Evolutionary conservation across 73 alveolate species (phyloP), one percentile per base, ranked within the genome.

Genomic region (Paramecium sonneborni): DNA sequence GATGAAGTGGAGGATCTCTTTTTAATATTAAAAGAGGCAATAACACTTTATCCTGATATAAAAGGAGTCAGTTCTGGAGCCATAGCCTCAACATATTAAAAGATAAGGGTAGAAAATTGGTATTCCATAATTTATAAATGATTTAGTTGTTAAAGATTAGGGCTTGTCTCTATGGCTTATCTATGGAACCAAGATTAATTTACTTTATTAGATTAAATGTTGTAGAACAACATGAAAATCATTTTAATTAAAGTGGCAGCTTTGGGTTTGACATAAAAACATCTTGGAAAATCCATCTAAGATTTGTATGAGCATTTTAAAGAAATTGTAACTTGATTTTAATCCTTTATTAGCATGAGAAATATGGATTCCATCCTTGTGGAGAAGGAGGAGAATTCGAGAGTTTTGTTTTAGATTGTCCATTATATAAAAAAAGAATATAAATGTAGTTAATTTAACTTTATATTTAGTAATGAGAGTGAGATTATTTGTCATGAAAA

Each of bases 381-480:
- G 99, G 99, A 28, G 99, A 98, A 95, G 99, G 99, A 14, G 99
- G 99, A n/a, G 99, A 98, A 88, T 98, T 95, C 92, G 99, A 98
- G 93, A 93, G 98, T 12, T 93, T 97, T 0, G 98, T 97, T 55
- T 88, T 97, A 85, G 99, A 98, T 94, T 95, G 99, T 85, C 99
- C 99, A 11, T 92, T 97, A 4, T 97, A 93, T 85, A 95, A 94
- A 76, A 92, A 92, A 37, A 93, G 85, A 43, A 79, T 93, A 44
- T 34, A 70, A 23, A 89, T 93, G 87, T 85, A 93, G 1, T 35
- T 86, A 32, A 32, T 35, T 3, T 72, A 72, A 37, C 32, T 12
- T 8, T 18, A 52, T 4, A 52, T 52, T 74, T 74, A 79, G 69
- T 43, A 34, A 79, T 43, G 90, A 79, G 41, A 30, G 34, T 79